Evolutionary conservation across 192 early-diverging fungal species (phyloP).

Genomic region (Geranomyces michiganensis): DNA sequence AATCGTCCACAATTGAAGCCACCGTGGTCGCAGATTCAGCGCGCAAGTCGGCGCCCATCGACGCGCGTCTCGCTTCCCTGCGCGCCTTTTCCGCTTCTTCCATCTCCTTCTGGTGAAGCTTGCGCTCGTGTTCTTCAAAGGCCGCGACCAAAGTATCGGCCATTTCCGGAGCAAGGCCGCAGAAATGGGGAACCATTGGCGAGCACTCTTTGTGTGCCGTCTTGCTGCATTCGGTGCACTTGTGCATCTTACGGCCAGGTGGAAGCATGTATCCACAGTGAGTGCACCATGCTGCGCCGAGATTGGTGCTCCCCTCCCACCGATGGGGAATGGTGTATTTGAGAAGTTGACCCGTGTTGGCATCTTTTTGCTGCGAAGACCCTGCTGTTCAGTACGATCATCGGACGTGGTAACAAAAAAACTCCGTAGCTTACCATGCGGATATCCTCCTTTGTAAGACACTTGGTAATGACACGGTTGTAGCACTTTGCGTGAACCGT

Average conservation of each 20-base stretch:
- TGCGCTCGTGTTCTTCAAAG: constrained; percentile 48
- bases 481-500: constrained; percentile 89
- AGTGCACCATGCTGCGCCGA: constrained; percentile 90
- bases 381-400: background rate
- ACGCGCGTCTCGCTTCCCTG: constrained; percentile 5
- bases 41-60: background rate
- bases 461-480: constrained; percentile 86
- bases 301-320: constrained; percentile 78
- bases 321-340: constrained; percentile 96
- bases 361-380: constrained; percentile 59
- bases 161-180: constrained; percentile 47
- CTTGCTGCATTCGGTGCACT: constrained; percentile 48
- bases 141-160: constrained; percentile 47
- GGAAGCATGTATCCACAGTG: constrained; percentile 85
- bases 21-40: constrained; percentile 1
- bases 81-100: constrained; percentile 48
- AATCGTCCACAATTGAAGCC: background rate
- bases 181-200: constrained; percentile 50
- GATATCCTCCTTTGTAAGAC: constrained; percentile 62
- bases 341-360: constrained; percentile 65
- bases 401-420: background rate
- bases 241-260: constrained; percentile 42
- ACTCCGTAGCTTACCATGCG: constrained; percentile 26
- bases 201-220: constrained; percentile 45
- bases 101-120: constrained; percentile 42